Evolutionary conservation across 208 protist species (phyloP).

Genomic region (Wallacemonas collosoma): DNA sequence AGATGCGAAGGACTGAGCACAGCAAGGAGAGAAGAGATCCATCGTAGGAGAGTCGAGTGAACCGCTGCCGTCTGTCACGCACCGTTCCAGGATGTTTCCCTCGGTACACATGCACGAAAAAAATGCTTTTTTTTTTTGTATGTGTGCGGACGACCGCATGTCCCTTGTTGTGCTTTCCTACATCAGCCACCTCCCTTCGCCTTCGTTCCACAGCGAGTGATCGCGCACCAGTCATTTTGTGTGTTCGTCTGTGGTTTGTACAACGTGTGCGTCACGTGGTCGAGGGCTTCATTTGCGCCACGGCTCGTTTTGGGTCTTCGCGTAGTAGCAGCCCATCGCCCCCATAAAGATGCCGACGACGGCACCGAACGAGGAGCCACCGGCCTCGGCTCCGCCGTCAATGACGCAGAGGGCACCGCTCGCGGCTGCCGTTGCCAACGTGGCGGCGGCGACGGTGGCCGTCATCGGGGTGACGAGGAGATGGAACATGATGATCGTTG

Average conservation of each 20-base stretch:
- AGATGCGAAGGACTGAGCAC: too few relatives aligned
- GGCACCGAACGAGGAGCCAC: slow-evolving; percentile 78
- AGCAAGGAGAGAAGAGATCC: too few relatives aligned
- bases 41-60: too few relatives aligned
- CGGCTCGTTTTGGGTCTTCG: slow-evolving; percentile 86
- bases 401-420: slow-evolving; percentile 73
- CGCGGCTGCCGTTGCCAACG: slow-evolving; percentile 61
- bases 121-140: too few relatives aligned
- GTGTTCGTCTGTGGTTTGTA: neutral
- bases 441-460: slow-evolving; percentile 54
- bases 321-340: slow-evolving; percentile 84
- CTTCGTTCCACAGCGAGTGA: neutral
- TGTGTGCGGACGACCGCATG: too few relatives aligned
- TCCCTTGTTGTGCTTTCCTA: too few relatives aligned
- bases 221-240: neutral
- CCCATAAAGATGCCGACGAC: slow-evolving; percentile 80
- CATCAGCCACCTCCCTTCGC: too few relatives aligned
- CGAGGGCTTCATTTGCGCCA: slow-evolving; percentile 70
- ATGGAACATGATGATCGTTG: slow-evolving; percentile 79
- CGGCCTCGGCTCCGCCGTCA: slow-evolving; percentile 70
- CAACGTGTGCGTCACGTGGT: neutral
- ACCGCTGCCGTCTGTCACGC: too few relatives aligned
- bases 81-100: too few relatives aligned
- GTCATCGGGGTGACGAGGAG: slow-evolving; percentile 82
- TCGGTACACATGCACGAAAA: too few relatives aligned